Base-by-base conservation (phyloP, 2,329 filamentous ascomycete genomes). In the Diaporthe nobilis region DNA sequence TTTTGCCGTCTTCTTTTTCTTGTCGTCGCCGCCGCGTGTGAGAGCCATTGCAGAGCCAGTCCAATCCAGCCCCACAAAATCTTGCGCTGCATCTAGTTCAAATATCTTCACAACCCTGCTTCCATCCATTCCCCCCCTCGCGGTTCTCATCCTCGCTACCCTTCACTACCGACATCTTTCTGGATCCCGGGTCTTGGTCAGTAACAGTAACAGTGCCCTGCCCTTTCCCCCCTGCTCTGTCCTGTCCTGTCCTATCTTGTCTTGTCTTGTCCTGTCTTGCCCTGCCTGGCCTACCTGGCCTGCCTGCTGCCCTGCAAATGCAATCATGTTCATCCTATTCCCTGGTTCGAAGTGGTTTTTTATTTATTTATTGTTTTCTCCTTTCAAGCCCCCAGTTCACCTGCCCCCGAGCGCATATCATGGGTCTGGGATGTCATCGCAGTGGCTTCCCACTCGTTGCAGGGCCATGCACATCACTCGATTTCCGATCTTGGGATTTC, bases 21-120 rank as follows among this genome's bases (percentile, higher is more conserved):
- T 65, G 44, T 47, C 58, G 44, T 70, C 65, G 71, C 55, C 49
- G 71, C 57, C 71, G 51, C 51, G 42, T 8, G 37, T 65, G 71
- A 55, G 65, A 70, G 65, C 34, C n/a, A 57, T 73, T 55, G 58
- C 71, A 65, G 28, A 55, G 71, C 49, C 55, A 73, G 49, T 39
- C 49, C 55, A 73, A 37, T 39, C 58, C 47, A 72, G 71, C 71
- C 71, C 71, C 71, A 73, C 75, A 74, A 58, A 70, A 57, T 39
- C 75, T 73, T 55, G 55, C 68, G 57, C 71, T 67, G 68, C 47
- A 55, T 77, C 73, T 75, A 77, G 73, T 75, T 77, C 76, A 77
- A 77, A 77, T 77, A 77, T 75, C 76, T 71, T 72, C 74, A 75
- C 67, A 77, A 77, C 76, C 76, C 76, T 77, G 73, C 73, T 73